Percentiles rank a stretch among this genome's conserved stretches.
phyloP scores from a whole-genome alignment of 208 protist genomes.

The Acanthamoeba quina region DNA sequence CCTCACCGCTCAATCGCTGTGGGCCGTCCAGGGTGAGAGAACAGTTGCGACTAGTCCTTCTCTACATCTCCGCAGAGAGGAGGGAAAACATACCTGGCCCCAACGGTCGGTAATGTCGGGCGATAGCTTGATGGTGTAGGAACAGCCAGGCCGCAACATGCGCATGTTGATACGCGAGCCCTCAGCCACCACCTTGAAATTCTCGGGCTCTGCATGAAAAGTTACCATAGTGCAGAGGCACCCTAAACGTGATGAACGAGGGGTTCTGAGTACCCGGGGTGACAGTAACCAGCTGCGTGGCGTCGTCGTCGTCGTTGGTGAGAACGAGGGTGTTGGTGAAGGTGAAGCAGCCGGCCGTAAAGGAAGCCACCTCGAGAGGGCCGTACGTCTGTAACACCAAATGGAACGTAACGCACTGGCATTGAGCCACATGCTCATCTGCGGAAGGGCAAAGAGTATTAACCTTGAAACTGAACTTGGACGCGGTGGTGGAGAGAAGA shows the following conservation, averaged over 20 bases:
- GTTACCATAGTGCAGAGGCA: neutral
- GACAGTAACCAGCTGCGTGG: neutral
- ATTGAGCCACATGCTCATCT: neutral
- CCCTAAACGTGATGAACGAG: neutral
- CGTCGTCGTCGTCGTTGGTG: neutral
- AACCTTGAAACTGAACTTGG: neutral
- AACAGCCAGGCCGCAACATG: neutral
- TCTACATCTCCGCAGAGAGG: no score
- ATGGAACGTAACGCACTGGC: neutral
- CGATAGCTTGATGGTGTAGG: conserved; percentile 17
- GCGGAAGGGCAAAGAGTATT: neutral
- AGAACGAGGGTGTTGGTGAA: neutral
- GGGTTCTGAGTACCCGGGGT: neutral
- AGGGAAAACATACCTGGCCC: neutral
- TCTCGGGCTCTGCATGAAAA: neutral
- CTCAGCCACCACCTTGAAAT: neutral
- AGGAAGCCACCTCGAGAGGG: neutral
- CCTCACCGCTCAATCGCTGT: neutral
- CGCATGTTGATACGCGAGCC: neutral
- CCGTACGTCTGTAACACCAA: conserved; percentile 28
- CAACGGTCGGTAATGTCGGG: conserved; percentile 20
- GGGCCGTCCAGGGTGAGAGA: neutral
- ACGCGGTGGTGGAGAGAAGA: neutral
- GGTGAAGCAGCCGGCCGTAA: neutral
- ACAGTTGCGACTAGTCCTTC: no score